Conservation (phyloP, 176 grass and related monocot genomes). For the Bothriochloa decipiens region DNA sequence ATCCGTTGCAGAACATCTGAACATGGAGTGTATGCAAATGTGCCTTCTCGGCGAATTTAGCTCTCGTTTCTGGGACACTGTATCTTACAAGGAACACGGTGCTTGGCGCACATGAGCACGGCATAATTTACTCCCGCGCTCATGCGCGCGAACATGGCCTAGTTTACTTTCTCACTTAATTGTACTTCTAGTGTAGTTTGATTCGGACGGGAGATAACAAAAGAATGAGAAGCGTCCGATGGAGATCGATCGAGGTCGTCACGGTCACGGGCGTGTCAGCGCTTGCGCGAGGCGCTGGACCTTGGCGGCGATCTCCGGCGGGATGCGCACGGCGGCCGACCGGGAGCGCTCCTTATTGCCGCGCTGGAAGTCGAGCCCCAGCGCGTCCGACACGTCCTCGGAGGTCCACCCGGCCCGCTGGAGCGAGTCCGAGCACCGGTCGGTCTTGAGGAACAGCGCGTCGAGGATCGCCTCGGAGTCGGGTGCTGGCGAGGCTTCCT, state of each 20-base stretch:
- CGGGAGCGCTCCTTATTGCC: slow-evolving; percentile 37
- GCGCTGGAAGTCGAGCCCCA: slow-evolving; percentile 58
- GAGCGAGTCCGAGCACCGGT: slow-evolving; percentile 86
- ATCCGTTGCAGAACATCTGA: neutral
- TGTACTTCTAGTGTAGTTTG: slow-evolving; percentile 46
- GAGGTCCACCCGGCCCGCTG: slow-evolving; percentile 84
- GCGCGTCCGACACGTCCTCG: slow-evolving; percentile 86
- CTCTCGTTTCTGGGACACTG: neutral
- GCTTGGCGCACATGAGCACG: slow-evolving; percentile 43
- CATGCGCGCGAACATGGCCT: slow-evolving; percentile 39
- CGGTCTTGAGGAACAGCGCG: slow-evolving; percentile 68
- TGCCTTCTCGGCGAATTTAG: neutral
- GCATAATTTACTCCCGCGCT: slow-evolving; percentile 43
- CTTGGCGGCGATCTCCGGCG: slow-evolving; percentile 79
- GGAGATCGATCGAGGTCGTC: neutral
- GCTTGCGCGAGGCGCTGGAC: slow-evolving; percentile 71
- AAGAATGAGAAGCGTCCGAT: neutral
- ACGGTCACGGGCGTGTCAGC: slow-evolving; percentile 44
- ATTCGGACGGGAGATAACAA: slow-evolving; percentile 22
- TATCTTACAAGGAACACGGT: slow-evolving; percentile 35
- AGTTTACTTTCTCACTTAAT: slow-evolving; percentile 39
- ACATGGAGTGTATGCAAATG: neutral
- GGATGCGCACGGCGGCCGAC: slow-evolving; percentile 44
- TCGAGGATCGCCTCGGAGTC: slow-evolving; percentile 73
- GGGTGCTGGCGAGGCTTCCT: slow-evolving; percentile 35